Conservation (phyloP, 106 monocot genomes). For the Apostasia ramifera region DNA sequence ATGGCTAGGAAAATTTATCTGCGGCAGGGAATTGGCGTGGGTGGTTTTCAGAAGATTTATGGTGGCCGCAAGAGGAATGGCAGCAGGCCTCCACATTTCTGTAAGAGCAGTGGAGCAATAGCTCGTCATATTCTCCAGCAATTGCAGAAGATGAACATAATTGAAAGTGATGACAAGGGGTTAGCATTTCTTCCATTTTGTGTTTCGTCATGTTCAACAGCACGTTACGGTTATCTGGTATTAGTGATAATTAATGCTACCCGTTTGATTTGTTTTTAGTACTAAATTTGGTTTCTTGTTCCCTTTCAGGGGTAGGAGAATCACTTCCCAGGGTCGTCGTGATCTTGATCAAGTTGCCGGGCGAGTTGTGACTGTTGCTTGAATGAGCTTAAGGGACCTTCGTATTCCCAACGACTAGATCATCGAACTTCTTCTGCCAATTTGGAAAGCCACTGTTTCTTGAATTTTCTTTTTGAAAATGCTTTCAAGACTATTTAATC, state of each 20-base stretch:
- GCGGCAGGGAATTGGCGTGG: constrained; percentile 38
- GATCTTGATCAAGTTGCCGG: constrained; percentile 69
- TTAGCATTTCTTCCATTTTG: constrained; percentile 2
- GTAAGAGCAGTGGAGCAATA: constrained; percentile 70
- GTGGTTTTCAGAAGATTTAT: constrained; percentile 39
- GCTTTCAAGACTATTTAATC: too few species aligned
- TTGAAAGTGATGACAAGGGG: constrained; percentile 46
- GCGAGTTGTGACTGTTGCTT: constrained; percentile 15
- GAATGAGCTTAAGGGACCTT: background rate
- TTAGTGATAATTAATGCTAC: too few species aligned
- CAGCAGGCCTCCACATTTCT: constrained; percentile 61
- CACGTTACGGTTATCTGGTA: background rate
- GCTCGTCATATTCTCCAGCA: constrained; percentile 61
- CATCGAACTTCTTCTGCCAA: too few species aligned
- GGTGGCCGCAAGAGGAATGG: constrained; percentile 45
- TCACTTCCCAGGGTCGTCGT: constrained; percentile 41
- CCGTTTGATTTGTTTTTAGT: too few species aligned
- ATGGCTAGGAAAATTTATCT: constrained; percentile 43
- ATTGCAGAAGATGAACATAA: constrained; percentile 48
- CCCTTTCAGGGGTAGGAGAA: constrained; percentile 40
- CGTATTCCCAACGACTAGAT: too few species aligned
- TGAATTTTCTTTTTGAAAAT: too few species aligned
- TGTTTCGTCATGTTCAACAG: background rate
- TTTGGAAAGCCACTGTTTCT: too few species aligned
- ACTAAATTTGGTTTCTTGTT: background rate